These are phyloP conservation scores for Prinsepia uniflora DNA, from an alignment of 306 rosid genomes.

Conservation along the genomic window DNA sequence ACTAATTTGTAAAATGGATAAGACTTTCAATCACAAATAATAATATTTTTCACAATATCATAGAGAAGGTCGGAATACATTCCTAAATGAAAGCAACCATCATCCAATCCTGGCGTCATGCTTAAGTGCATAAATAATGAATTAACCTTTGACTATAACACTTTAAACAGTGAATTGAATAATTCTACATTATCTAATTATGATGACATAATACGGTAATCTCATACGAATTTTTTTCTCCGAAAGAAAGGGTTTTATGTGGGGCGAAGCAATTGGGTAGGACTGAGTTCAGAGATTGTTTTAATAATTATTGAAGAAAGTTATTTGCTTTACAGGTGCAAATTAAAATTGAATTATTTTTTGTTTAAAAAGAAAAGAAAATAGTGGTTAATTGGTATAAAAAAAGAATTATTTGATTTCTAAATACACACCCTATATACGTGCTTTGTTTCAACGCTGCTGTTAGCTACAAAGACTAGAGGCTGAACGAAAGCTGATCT, in stretches of 20 bases:
- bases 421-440: background rate
- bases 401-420: background rate
- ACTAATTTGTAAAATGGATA: background rate
- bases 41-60: background rate
- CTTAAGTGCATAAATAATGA: no score
- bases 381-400: background rate
- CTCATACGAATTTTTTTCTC: no score
- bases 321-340: no score
- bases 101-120: no score
- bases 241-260: no score
- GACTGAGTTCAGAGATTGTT: no score
- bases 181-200: no score
- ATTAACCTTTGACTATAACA: no score
- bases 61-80: background rate
- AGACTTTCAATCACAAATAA: background rate
- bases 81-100: background rate
- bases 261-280: no score
- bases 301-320: no score
- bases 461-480: background rate
- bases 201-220: no score
- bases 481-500: background rate
- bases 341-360: background rate
- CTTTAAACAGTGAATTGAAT: no score
- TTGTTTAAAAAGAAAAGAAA: background rate
- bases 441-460: constrained; percentile 17